Evolutionary conservation across 495 filamentous ascomycete genomes (phyloP).

Genomic region (Viridothelium virens): DNA sequence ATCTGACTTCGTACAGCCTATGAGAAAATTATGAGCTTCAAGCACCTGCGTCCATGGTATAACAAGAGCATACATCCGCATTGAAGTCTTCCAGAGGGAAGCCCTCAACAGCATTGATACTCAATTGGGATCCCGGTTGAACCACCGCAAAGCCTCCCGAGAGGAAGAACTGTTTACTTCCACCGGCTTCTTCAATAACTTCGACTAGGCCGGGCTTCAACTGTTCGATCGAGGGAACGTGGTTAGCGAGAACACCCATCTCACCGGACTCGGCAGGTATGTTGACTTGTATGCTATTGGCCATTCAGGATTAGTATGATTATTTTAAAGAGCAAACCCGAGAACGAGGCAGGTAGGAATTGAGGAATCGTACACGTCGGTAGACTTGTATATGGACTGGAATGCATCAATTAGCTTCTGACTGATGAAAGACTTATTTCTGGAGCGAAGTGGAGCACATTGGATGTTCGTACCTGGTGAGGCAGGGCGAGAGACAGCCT

Average conservation of each 20-base stretch:
- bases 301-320: slow-evolving; percentile 14
- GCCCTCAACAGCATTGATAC: slow-evolving; percentile 96
- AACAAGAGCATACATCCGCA: slow-evolving; percentile 50
- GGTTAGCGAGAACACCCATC: slow-evolving; percentile 98
- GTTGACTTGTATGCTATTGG: slow-evolving; percentile 87
- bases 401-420: slow-evolving; percentile 14
- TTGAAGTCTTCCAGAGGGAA: slow-evolving; percentile 94
- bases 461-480: slow-evolving; percentile 72
- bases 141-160: slow-evolving; percentile 96
- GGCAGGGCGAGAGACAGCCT: slow-evolving; percentile 93
- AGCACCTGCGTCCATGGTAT: not conserved
- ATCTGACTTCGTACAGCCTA: slow-evolving; percentile 68
- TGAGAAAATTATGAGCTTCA: not conserved
- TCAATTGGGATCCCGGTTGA: slow-evolving; percentile 87
- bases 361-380: slow-evolving; percentile 55
- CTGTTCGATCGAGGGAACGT: slow-evolving; percentile 98
- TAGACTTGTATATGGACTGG: slow-evolving; percentile 66
- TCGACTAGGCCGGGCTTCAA: slow-evolving; percentile 93
- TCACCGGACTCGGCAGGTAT: slow-evolving; percentile 95
- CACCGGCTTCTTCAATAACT: slow-evolving; percentile 84
- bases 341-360: slow-evolving; percentile 6
- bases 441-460: slow-evolving; percentile 7
- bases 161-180: slow-evolving; percentile 97
- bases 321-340: not conserved
- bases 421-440: not conserved